Evolutionary conservation across 139 green algal species (phyloP), one percentile per base, ranked within the genome.

Genomic region (Chlorella sp.): DNA sequence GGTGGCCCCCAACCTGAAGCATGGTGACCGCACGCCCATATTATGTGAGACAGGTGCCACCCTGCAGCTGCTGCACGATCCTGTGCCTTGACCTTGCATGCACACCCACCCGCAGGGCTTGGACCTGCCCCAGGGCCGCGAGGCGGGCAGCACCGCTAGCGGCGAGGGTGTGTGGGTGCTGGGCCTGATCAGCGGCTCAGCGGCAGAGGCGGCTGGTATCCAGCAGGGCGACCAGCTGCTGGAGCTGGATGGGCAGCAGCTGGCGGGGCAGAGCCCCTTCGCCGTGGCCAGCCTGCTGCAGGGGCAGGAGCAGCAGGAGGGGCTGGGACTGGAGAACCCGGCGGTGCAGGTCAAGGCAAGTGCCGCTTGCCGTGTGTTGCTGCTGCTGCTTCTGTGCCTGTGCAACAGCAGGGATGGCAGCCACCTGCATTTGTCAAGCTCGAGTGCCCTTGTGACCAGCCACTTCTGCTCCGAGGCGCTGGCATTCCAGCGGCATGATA

Each of bases 211-310:
- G 9, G 96, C 96, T 20, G 94, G 96, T 21, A 70, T 98, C 13
- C 60, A 91, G 60, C 94, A 96, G 82, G 95, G 95, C 0, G 97
- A 99, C 86, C 83, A 98, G 87, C 60, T 99, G 34, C 57, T 99
- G 23, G 78, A 80, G 30, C 90, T 98, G 75, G 90, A 96, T 57
- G 91, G 90, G 13, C 38, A 26, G 44, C 39, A 25, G 28, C 81
- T 97, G 70, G 16, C 36, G 28, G 80, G 78, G 32, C 88, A 81
- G 63, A 93, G 74, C 62, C 87, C 95, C 30, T 98, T 96, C 88
- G 81, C 95, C 74, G 95, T 91, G n/a, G 80, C 90, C 55, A 80
- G 63, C 20, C 81, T 91, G 36, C 55, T 93, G 34, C 71, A 85
- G 60, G 80, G 83, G 26, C 41, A 56, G n/a, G 76, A 85, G 39